Base-by-base conservation (phyloP, 2,329 filamentous ascomycete species). In the Aspergillus sp. region DNA sequence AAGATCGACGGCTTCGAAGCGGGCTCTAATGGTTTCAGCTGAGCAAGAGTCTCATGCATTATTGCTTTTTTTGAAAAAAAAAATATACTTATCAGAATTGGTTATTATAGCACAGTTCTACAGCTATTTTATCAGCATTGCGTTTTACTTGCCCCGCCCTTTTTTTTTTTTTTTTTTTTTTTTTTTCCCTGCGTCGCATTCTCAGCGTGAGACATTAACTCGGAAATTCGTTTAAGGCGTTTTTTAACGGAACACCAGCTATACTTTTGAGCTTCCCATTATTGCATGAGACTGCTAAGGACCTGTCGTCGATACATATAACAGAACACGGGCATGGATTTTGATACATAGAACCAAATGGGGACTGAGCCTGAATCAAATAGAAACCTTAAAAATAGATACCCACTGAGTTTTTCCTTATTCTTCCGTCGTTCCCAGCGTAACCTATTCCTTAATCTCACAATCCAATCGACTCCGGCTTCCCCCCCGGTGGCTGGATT, bases 1-100 rank as follows among this genome's bases (percentile, higher is more conserved):
- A 77, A 61, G 70, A 78, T 63, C 69, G 70, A 55, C 70, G 70
- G 35, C 64, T 77, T 7, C 69, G 70, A 21, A 65, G 67, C 15
- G 63, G 64, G 31, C 53, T 65, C 14, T 66, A 51, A 64, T 53
- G 43, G 37, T 44, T 48, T 44, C 12, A 41, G 45, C 52, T 41
- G n/a, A 52, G 46, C 40, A 57, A 57, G 55, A 50, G 35, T 41
- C 47, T 63, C 55, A 51, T 57, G 27, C 44, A 55, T 47, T 43
- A 50, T 58, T 25, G 57, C 52, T 58, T 35, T 31, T 37, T 46
- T 41, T 21, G 1, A 21, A 21, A 21, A 21, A 21, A 21, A 21
- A 21, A 21, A 21, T 21, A 27, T 51, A 15, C 39, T 48, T 56
- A 43, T n/a, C 47, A 50, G 19, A 33, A 40, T 49, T 44, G 47